These are phyloP conservation scores for Heliamphora exappendiculata DNA, from an alignment of 148 eudicot genomes.

Conservation along the genomic window DNA sequence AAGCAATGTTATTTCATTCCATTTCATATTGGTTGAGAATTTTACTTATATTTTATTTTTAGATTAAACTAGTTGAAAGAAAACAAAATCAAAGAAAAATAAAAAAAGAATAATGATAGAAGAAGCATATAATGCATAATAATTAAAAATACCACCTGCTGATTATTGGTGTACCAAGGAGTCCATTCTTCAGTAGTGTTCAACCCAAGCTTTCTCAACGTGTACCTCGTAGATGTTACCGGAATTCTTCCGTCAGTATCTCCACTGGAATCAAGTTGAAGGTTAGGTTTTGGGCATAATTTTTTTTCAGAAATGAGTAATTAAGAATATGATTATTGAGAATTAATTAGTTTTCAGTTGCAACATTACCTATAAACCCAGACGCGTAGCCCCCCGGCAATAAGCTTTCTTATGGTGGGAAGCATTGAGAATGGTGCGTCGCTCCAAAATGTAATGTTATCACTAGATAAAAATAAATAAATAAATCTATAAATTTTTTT, in stretches of 20 bases:
- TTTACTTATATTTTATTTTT: not conserved
- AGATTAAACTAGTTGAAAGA: no score
- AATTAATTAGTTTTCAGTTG: not conserved
- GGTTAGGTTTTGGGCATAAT: no score
- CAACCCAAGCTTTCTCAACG: constrained; percentile 60
- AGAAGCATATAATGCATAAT: not conserved
- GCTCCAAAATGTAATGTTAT: constrained; percentile 45
- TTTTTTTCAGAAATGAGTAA: not conserved
- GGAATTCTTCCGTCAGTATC: constrained; percentile 89
- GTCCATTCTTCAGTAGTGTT: constrained; percentile 58
- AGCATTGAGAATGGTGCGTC: constrained; percentile 60
- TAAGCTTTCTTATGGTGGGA: constrained; percentile 56
- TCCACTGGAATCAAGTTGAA: constrained; percentile 36
- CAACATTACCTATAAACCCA: constrained; percentile 68
- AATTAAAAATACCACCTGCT: constrained; percentile 31
- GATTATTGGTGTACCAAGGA: constrained; percentile 61
- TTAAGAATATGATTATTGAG: not conserved
- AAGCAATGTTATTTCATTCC: no score
- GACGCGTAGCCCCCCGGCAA: constrained; percentile 45
- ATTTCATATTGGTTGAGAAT: no score
- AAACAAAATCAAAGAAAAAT: not conserved
- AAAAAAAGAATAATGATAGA: not conserved
- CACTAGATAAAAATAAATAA: constrained; percentile 19
- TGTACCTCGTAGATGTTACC: constrained; percentile 65
- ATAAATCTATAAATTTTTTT: not conserved